Conservation (phyloP, 176 grass and related monocot genomes). For the Canna indica region DNA sequence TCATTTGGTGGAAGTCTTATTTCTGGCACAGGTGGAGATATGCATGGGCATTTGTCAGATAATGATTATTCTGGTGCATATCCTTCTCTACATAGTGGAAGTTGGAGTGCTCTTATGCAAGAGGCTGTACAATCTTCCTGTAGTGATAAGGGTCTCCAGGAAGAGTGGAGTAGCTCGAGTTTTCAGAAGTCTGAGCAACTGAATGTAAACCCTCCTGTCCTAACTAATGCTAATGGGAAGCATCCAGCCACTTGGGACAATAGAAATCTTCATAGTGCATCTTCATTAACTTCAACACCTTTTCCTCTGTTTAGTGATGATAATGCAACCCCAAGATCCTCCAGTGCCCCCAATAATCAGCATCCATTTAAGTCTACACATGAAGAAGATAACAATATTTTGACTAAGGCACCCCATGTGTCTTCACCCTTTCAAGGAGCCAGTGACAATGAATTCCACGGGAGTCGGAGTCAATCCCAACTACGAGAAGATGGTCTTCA, state of each 20-base stretch:
- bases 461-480: conserved; percentile 1
- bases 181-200: conserved; percentile 19
- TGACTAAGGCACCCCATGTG: conserved; percentile 5
- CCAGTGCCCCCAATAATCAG: neutral
- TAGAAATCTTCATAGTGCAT: neutral
- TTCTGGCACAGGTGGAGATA: conserved; percentile 5
- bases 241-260: neutral
- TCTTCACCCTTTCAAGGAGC: neutral
- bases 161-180: conserved; percentile 23
- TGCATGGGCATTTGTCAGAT: conserved; percentile 15
- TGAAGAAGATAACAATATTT: neutral
- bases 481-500: neutral
- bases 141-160: conserved; percentile 33
- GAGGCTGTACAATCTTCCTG: conserved; percentile 30
- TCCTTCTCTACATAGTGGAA: conserved; percentile 33
- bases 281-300: conserved; percentile 7
- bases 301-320: conserved; percentile 9
- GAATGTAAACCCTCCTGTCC: neutral
- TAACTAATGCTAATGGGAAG: conserved; percentile 10
- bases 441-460: neutral
- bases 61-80: conserved; percentile 21
- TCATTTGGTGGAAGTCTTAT: conserved; percentile 17
- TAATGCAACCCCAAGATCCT: neutral
- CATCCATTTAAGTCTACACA: neutral
- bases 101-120: conserved; percentile 57